Evolutionary conservation across 2,329 filamentous ascomycete species (phyloP).

Genomic region (Phyllachora maydis): DNA sequence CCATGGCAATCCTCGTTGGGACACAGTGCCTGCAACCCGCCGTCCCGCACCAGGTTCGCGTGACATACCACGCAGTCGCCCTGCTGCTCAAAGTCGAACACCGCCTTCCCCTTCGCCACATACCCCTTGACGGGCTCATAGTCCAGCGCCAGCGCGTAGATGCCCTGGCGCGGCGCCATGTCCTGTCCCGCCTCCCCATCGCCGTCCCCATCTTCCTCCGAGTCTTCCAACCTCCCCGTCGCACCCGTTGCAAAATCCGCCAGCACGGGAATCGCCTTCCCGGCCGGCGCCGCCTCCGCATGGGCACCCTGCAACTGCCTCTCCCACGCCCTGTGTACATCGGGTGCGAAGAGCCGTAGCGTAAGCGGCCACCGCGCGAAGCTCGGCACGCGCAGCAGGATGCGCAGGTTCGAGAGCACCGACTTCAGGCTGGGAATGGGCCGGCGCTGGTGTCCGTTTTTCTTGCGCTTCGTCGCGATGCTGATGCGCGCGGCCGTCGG

Average conservation of each 20-base stretch:
- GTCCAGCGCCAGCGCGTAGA: slow-evolving; percentile 31
- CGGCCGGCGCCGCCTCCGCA: slow-evolving; percentile 23
- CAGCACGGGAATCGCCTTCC: slow-evolving; percentile 26
- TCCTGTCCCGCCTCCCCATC: slow-evolving; percentile 1
- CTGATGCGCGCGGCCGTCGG: slow-evolving; percentile 38
- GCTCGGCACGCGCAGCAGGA: slow-evolving; percentile 58
- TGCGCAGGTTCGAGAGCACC: slow-evolving; percentile 59
- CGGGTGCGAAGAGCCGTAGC: slow-evolving; percentile 55
- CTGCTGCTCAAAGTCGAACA: slow-evolving; percentile 34
- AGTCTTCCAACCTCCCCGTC: slow-evolving; percentile 1
- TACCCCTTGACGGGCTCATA: slow-evolving; percentile 31
- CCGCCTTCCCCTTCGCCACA: slow-evolving; percentile 29
- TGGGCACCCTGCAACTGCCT: slow-evolving; percentile 28
- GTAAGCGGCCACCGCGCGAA: slow-evolving; percentile 70
- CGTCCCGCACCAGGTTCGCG: slow-evolving; percentile 18
- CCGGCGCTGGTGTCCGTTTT: slow-evolving; percentile 30
- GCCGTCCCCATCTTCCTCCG: neutral
- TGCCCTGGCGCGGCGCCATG: slow-evolving; percentile 22
- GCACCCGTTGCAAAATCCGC: slow-evolving; percentile 27
- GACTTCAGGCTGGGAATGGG: slow-evolving; percentile 42
- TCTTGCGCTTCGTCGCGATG: slow-evolving; percentile 25
- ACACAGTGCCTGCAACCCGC: slow-evolving; percentile 36
- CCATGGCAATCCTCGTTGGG: slow-evolving; percentile 29
- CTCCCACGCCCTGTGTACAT: slow-evolving; percentile 51
- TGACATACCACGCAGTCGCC: slow-evolving; percentile 32